Percentiles rank a stretch among this genome's conserved stretches.
These are phyloP conservation scores for Eucalyptus cladocalyx DNA, from an alignment of 345 rosid genomes.

Conservation along the genomic window DNA sequence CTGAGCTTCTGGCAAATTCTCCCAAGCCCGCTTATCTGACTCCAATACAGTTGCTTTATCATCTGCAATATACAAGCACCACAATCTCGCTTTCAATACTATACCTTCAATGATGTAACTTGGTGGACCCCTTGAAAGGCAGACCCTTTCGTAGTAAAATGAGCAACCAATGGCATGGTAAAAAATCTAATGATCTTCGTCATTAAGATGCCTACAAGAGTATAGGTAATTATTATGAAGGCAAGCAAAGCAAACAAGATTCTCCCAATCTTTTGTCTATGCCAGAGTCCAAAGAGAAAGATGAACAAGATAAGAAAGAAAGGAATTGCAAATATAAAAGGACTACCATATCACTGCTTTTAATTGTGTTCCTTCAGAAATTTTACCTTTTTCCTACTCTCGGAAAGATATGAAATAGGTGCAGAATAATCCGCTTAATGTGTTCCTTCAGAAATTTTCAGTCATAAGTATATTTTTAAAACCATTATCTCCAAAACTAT, in stretches of 20 bases:
- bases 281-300: background rate
- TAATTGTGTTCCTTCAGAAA: background rate
- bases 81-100: background rate
- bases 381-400: background rate
- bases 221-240: background rate
- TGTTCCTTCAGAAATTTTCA: background rate
- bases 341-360: background rate
- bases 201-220: background rate
- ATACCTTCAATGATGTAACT: background rate
- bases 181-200: background rate
- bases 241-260: background rate
- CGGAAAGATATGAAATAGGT: accelerated
- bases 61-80: conserved; percentile 12
- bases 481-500: background rate
- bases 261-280: background rate
- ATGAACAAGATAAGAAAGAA: background rate
- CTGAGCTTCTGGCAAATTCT: conserved; percentile 58
- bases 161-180: background rate
- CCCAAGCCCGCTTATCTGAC: conserved; percentile 74
- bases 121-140: background rate
- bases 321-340: background rate
- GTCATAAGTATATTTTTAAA: background rate
- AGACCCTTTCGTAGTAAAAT: background rate
- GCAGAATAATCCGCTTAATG: background rate
- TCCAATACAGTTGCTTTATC: conserved; percentile 52